These are phyloP conservation scores for Pleurotus ostreatus DNA, from an alignment of 768 basidiomycete genomes.

Conservation along the genomic window DNA sequence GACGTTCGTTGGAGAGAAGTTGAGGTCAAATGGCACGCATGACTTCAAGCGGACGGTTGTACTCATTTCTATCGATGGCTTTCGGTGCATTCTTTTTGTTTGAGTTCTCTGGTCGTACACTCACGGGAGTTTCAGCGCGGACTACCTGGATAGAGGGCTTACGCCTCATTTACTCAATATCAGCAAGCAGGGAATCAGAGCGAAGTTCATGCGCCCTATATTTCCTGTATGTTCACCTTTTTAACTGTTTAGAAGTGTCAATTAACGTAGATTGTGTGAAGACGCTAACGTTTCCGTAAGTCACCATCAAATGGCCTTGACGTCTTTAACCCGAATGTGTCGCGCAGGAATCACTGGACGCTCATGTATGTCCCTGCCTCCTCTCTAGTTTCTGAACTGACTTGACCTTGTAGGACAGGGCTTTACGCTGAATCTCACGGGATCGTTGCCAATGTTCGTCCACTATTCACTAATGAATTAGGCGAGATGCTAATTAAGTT, in stretches of 20 bases:
- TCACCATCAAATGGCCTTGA: constrained; percentile 10
- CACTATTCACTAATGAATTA: too few species aligned
- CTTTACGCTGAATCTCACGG: constrained; percentile 88
- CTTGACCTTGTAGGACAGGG: constrained; percentile 61
- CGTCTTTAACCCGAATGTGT: constrained; percentile 6
- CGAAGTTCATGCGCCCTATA: constrained; percentile 80
- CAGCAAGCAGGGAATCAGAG: constrained; percentile 76
- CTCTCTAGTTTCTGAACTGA: not conserved
- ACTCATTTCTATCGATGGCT: constrained; percentile 83
- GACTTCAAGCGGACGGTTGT: constrained; percentile 77
- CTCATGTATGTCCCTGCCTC: constrained; percentile 53
- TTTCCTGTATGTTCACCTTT: constrained; percentile 66
- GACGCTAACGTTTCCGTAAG: constrained; percentile 90
- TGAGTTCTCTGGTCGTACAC: constrained; percentile 9
- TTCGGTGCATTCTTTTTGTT: constrained; percentile 42
- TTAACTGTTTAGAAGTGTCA: not conserved
- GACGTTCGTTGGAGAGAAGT: constrained; percentile 32
- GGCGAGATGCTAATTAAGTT: not conserved
- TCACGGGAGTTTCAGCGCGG: constrained; percentile 47
- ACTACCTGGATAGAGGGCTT: constrained; percentile 81
- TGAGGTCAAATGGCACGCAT: constrained; percentile 79
- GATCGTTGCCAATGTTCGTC: constrained; percentile 78
- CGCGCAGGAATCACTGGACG: constrained; percentile 80
- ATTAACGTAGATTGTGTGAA: constrained; percentile 22
- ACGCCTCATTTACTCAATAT: constrained; percentile 82